These are phyloP conservation scores for Lithospermum erythrorhizon DNA, from an alignment of 257 asterid genomes.

Conservation along the genomic window DNA sequence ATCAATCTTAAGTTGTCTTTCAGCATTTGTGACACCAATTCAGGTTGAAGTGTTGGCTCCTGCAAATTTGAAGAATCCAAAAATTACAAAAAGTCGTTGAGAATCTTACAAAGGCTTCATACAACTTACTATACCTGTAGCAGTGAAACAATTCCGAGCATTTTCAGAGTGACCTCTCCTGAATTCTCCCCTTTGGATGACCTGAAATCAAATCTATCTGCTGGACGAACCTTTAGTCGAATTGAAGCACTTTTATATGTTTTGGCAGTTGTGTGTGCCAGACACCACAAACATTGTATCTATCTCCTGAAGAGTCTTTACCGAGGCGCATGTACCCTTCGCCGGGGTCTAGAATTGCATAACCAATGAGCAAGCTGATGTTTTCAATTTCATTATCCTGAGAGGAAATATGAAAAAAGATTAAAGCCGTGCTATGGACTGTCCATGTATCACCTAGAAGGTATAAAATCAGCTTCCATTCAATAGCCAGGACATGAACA, in stretches of 20 bases:
- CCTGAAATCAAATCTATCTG: constrained; percentile 39
- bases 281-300: constrained; percentile 24
- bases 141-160: constrained; percentile 26
- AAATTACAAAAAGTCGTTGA: background rate
- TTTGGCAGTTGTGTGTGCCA: constrained; percentile 35
- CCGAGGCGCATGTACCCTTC: constrained; percentile 48
- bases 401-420: constrained; percentile 4
- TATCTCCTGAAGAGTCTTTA: constrained; percentile 27
- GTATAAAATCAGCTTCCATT: too few species aligned
- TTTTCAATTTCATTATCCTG: constrained; percentile 37
- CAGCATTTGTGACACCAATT: constrained; percentile 23
- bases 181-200: constrained; percentile 39
- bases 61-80: constrained; percentile 11
- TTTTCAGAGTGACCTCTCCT: constrained; percentile 26
- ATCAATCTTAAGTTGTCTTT: constrained; percentile 27
- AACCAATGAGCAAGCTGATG: constrained; percentile 24
- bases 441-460: too few species aligned
- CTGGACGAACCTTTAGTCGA: constrained; percentile 32
- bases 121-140: constrained; percentile 17
- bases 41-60: constrained; percentile 19
- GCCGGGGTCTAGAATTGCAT: constrained; percentile 31
- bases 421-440: background rate
- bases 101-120: constrained; percentile 5
- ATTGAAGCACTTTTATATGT: constrained; percentile 24
- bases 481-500: too few species aligned